A percentile compares a stretch with the other conserved stretches of the same genome.
Conservation (phyloP, 2,329 filamentous ascomycete species). For the Fusarium musae region DNA sequence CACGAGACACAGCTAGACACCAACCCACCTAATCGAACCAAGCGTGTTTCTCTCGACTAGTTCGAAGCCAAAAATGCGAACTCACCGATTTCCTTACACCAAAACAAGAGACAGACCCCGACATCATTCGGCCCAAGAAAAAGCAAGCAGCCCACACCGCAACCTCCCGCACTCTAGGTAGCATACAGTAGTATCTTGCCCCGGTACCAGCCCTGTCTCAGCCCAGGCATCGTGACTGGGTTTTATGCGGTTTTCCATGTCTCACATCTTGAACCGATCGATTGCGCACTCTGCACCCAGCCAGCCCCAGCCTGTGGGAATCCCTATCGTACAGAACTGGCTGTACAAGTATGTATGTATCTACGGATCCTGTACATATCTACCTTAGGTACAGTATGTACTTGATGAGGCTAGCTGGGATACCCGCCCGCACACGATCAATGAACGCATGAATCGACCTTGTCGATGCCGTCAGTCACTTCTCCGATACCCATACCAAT, state of each 20-base stretch:
- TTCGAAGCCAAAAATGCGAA: constrained; percentile 36
- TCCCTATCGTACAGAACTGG: constrained; percentile 4
- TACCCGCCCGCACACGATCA: background rate
- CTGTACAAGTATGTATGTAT: background rate
- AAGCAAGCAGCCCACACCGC: constrained; percentile 37
- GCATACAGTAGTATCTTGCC: constrained; percentile 1
- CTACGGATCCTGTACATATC: background rate
- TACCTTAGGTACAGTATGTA: background rate
- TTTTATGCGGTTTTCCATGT: constrained; percentile 41
- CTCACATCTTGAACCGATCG: constrained; percentile 40
- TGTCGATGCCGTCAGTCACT: constrained; percentile 30
- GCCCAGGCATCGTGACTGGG: constrained; percentile 35
- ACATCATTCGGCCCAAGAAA: constrained; percentile 37
- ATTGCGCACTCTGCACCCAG: constrained; percentile 38
- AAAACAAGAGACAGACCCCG: constrained; percentile 24
- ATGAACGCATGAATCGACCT: background rate
- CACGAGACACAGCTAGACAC: constrained; percentile 36
- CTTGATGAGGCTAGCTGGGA: constrained; percentile 19
- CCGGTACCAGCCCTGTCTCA: constrained; percentile 30
- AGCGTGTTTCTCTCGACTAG: constrained; percentile 35
- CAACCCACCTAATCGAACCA: constrained; percentile 31
- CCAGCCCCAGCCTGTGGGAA: constrained; percentile 19
- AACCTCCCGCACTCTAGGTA: constrained; percentile 22
- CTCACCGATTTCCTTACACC: constrained; percentile 18
- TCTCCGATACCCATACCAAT: constrained; percentile 3